Conservation (phyloP, 2,329 filamentous ascomycete species). For the Beauveria caledonica region DNA sequence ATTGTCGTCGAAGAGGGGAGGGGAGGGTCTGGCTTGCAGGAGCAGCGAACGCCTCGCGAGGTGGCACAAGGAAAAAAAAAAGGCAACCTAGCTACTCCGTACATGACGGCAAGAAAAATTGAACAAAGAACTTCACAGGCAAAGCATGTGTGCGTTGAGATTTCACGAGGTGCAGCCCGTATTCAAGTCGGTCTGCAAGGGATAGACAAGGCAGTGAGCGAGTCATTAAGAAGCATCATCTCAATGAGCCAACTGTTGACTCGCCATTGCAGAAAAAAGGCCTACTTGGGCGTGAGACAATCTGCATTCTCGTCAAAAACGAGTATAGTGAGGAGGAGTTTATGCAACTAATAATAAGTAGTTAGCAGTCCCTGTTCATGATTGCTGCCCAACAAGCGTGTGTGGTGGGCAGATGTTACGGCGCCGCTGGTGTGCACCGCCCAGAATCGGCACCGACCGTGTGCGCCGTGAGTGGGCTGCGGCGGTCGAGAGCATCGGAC, state of each 20-base stretch:
- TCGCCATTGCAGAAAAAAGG: neutral
- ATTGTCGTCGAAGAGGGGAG: neutral
- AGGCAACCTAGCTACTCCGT: neutral
- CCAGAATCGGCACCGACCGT: neutral
- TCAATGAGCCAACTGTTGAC: neutral
- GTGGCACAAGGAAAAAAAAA: neutral
- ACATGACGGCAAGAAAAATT: neutral
- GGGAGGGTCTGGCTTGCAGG: neutral
- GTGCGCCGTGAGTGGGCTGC: neutral
- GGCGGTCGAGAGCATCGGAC: neutral
- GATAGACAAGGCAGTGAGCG: neutral
- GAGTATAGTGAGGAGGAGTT: neutral
- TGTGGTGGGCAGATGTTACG: neutral
- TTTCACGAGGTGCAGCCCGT: neutral
- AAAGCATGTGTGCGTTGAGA: neutral
- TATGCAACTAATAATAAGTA: neutral
- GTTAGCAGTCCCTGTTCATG: neutral
- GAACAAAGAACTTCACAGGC: neutral
- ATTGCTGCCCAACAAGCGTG: neutral
- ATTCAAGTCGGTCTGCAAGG: neutral
- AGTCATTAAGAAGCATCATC: neutral
- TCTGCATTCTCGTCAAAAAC: neutral
- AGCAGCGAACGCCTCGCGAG: neutral
- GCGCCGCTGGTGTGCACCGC: neutral
- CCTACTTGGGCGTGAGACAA: neutral